Conservation (phyloP, 345 rosid species). For the Cardiospermum halicacabum region DNA sequence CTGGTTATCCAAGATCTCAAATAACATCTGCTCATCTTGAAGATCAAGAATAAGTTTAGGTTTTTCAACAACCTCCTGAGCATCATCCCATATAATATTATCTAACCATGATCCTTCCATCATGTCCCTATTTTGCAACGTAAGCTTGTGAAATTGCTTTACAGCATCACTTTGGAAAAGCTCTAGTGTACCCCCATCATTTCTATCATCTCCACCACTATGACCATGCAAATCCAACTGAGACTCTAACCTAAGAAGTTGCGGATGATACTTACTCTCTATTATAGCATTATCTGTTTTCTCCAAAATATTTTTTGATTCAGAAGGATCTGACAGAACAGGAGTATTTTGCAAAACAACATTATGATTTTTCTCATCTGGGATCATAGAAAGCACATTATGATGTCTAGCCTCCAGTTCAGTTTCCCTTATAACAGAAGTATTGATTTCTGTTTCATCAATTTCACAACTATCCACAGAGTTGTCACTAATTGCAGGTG, state of each 20-base stretch:
- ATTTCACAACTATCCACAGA: conserved; percentile 39
- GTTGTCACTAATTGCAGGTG: conserved; percentile 42
- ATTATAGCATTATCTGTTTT: conserved; percentile 18
- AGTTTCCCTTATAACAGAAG: conserved; percentile 31
- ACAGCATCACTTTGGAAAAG: conserved; percentile 33
- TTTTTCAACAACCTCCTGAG: conserved; percentile 36
- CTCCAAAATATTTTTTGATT: conserved; percentile 30
- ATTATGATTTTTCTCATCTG: conserved; percentile 32
- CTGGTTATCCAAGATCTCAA: conserved; percentile 70
- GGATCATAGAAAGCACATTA: conserved; percentile 25
- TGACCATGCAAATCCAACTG: conserved; percentile 33
- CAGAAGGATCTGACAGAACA: conserved; percentile 52
- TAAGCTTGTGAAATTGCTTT: conserved; percentile 45
- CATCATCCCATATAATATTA: conserved; percentile 80
- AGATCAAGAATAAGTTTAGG: conserved; percentile 89
- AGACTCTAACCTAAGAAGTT: conserved; percentile 79
- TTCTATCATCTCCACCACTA: conserved; percentile 21
- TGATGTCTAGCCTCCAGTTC: conserved; percentile 27
- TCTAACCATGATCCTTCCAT: conserved; percentile 83
- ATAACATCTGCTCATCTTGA: conserved; percentile 92
- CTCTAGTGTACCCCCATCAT: conserved; percentile 26
- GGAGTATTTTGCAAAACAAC: conserved; percentile 28
- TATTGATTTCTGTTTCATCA: conserved; percentile 30
- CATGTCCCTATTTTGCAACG: conserved; percentile 50
- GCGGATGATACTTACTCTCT: conserved; percentile 63